phyloP scores from a whole-genome alignment of 129 eudicot genomes.

The Scalesia atractyloides region DNA sequence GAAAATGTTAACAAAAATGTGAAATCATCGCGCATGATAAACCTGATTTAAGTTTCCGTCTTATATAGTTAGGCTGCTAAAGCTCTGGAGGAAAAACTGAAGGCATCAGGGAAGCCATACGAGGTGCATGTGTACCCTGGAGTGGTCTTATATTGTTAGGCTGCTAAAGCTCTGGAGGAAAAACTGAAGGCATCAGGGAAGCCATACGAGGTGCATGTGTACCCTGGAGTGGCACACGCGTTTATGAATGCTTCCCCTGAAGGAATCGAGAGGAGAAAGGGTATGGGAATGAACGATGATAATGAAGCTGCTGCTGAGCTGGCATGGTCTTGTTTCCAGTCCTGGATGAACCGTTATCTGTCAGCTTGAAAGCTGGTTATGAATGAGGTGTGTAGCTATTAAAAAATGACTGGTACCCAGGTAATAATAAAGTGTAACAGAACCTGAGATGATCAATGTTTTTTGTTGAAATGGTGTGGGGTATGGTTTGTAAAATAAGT shows the following conservation, averaged over 20 bases:
- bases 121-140: conserved; percentile 82
- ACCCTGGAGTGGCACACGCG: conserved; percentile 75
- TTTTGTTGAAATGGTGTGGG: neutral
- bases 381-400: conserved; percentile 3
- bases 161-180: conserved; percentile 82
- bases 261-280: conserved; percentile 70
- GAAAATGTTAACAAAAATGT: neutral
- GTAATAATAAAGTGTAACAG: conserved; percentile 13
- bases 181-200: conserved; percentile 79
- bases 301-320: conserved; percentile 65
- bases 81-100: conserved; percentile 81
- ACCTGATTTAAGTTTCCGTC: neutral
- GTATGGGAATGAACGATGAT: conserved; percentile 67
- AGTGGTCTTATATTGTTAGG: conserved; percentile 38
- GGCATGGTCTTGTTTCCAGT: conserved; percentile 87
- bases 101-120: conserved; percentile 64
- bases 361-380: conserved; percentile 32
- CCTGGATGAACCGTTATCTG: conserved; percentile 72
- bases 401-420: neutral
- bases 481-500: conserved; percentile 10
- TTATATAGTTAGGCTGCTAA: conserved; percentile 63
- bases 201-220: conserved; percentile 67
- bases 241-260: conserved; percentile 89
- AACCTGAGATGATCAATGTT: conserved; percentile 12
- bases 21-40: neutral